Evolutionary conservation across 2,329 filamentous ascomycete species (phyloP), one percentile per base, ranked within the genome.

Genomic region (Ophiostoma himal-ulmi): DNA sequence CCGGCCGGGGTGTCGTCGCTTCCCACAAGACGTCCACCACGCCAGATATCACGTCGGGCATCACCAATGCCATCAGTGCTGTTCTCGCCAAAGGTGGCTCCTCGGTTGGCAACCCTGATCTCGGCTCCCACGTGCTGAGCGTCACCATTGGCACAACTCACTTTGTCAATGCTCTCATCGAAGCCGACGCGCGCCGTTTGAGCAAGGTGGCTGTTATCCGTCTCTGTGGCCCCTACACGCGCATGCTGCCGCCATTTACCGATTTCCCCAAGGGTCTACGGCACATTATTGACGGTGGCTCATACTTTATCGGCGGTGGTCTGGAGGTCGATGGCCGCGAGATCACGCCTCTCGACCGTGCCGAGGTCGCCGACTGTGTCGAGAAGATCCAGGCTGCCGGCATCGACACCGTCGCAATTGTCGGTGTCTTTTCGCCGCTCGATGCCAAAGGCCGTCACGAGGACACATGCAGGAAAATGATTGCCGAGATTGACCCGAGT

Each of bases 401-500:
- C 3, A 66, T 79, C 78, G 76, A 70, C n/a, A 81, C 81, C 48
- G 78, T 89, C 2, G 85, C 87, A 0, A 78, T 89, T 5, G 82
- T 84, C 5, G 86, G 86, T 1, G 82, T 88, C 11, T 88, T 86
- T 76, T 85, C 83, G 10, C 85, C 86, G 0, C 84, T 88, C 36
- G 86, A 89, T 74, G 81, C 83, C 13, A 74, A 81, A 4, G 82
- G 83, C 74, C 77, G 77, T 57, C 85, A 88, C 75, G 85, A 88
- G 76, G 79, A 83, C 57, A 77, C 79, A 3, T 84, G 83, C 4
- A 79, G 80, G 4, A 77, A 79, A 1, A 83, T 87, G 64, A 77
- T 87, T 26, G 78, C 79, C 34, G 77, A 80, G 6, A 83, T 84
- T 72, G 75, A 85, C 1, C 79, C 81, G 1, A 71, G 62, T 22